Evolutionary conservation across 352 stramenopile genomes (phyloP), one percentile per base, ranked within the genome.

Genomic region (Globisporangium acanthophoron): DNA sequence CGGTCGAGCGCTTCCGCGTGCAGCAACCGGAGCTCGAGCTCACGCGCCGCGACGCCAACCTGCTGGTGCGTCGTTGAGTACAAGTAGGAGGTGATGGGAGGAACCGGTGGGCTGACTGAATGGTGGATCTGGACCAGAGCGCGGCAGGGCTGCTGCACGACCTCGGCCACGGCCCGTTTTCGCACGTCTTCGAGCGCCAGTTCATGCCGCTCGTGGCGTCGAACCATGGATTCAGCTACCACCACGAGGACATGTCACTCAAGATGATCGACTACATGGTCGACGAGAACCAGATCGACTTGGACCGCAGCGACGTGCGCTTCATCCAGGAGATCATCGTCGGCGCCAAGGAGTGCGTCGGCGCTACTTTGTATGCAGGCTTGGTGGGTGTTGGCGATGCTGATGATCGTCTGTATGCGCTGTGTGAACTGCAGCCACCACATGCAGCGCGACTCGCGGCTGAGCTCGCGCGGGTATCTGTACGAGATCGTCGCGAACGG

Each of bases 81-180:
- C 15, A 59, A 27, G 24, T 27, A 27, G 24, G 24, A 27, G 24
- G 24, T 27, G 24, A 27, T 27, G 24, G 24, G 24, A 27, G 24
- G 29, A 50, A 35, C 37, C 13, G 16, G 9, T 18, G 6, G 5
- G 20, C 2, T 27, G 24, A 59, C 16, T 44, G 9, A 52, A 18
- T 52, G 27, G 3, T 41, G 5, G 33, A 33, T 4, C 5, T 53
- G n/a, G 15, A 40, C 29, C 56, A 90, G 78, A 90, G 80, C 66
- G 80, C 80, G 0, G 83, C 88, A 8, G 88, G 83, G 13, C 56
- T 96, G 39, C 73, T 89, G 47, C 88, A 96, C 48, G 87, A 96
- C 56, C 64, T 97, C 29, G 92, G 96, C 3, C 97, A 99, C 67
- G 97, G 97, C 1, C 94, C 96, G 2, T 99, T 96, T 69, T 97